A percentile compares a stretch with the other conserved stretches of the same genome.
Evolutionary conservation across 192 early-diverging fungal species (phyloP).

Genomic region (Fimicolochytrium jonesii): DNA sequence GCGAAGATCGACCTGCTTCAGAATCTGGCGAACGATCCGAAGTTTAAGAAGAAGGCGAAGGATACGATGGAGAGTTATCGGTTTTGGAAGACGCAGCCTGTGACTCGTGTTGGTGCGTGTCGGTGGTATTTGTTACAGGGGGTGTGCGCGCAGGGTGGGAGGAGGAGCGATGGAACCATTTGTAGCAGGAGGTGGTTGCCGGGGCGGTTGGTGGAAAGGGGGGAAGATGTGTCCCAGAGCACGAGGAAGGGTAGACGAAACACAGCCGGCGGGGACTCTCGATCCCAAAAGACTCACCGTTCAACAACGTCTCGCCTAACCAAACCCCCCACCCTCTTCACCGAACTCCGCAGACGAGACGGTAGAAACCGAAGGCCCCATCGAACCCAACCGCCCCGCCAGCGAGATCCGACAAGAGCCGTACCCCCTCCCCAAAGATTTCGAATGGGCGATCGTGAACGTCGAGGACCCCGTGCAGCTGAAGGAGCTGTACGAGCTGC

Average conservation of each 20-base stretch:
- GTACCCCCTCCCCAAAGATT: constrained; percentile 79
- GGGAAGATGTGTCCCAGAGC: no score
- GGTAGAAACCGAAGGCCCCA: constrained; percentile 68
- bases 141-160: no score
- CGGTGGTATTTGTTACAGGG: no score
- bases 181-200: no score
- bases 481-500: constrained; percentile 84
- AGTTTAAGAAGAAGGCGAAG: constrained; percentile 15
- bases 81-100: constrained; percentile 98
- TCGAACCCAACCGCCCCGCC: constrained; percentile 69
- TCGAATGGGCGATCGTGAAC: constrained; percentile 86
- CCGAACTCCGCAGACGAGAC: constrained; percentile 67
- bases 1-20: constrained; percentile 15
- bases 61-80: constrained; percentile 64
- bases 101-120: constrained; percentile 65
- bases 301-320: no score
- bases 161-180: no score
- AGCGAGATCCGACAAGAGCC: constrained; percentile 80
- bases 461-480: constrained; percentile 67
- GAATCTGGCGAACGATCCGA: constrained; percentile 18
- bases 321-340: no score
- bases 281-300: no score
- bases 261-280: no score
- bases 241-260: no score
- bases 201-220: no score